Conservation (phyloP, 2,329 filamentous ascomycete genomes). For the Ophiocordyceps unilateralis region DNA sequence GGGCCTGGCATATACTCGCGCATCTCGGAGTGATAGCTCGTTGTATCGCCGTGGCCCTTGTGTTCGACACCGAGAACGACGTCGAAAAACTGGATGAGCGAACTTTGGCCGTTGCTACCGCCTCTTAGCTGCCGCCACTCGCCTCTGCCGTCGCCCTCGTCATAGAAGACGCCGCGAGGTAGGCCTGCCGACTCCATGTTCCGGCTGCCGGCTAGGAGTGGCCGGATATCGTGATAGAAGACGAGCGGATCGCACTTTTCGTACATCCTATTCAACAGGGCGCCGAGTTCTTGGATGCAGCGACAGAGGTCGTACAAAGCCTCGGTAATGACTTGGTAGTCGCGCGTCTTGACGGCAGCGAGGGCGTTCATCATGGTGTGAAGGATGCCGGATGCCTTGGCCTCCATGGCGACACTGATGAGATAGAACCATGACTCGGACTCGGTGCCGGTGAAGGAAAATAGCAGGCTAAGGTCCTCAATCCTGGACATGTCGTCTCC, state of each 20-base stretch:
- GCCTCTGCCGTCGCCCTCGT: conserved; percentile 48
- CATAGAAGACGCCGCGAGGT: conserved; percentile 70
- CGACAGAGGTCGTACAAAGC: conserved; percentile 48
- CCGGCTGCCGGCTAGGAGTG: conserved; percentile 78
- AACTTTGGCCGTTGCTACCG: conserved; percentile 86
- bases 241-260: conserved; percentile 73
- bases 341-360: conserved; percentile 42
- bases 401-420: conserved; percentile 80
- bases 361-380: conserved; percentile 66
- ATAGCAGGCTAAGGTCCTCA: conserved; percentile 51
- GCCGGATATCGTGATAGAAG: conserved; percentile 80
- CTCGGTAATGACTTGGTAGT: conserved; percentile 41
- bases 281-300: conserved; percentile 50
- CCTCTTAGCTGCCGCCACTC: conserved; percentile 67
- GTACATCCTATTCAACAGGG: conserved; percentile 65
- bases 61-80: conserved; percentile 74
- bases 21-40: conserved; percentile 47
- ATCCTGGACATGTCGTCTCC: conserved; percentile 41
- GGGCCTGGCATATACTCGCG: conserved; percentile 79
- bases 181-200: conserved; percentile 80
- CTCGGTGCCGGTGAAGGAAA: conserved; percentile 74
- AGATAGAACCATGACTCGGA: conserved; percentile 95
- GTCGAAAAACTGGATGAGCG: conserved; percentile 85
- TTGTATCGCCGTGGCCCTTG: conserved; percentile 19
- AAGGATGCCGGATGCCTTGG: conserved; percentile 56